These are phyloP conservation scores for Elsinoe arachidis DNA, from an alignment of 2,329 filamentous ascomycete species.

Conservation along the genomic window DNA sequence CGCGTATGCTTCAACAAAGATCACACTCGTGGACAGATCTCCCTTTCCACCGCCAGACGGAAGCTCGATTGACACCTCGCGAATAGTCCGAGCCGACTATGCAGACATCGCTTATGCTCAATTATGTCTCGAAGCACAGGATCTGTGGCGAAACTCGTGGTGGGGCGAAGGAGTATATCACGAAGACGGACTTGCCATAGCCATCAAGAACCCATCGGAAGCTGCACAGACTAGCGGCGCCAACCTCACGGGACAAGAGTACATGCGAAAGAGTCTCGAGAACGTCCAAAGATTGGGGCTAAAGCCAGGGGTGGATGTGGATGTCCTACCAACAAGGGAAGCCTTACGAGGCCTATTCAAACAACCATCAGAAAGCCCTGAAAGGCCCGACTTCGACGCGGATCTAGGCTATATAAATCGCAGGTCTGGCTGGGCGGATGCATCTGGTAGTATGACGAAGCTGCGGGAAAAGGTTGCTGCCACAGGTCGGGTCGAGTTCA, in stretches of 20 bases:
- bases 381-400: conserved; percentile 31
- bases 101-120: conserved; percentile 66
- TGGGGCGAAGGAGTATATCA: conserved; percentile 58
- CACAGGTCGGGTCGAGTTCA: conserved; percentile 45
- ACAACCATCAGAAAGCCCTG: neutral
- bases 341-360: conserved; percentile 32
- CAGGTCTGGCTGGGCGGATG: conserved; percentile 72
- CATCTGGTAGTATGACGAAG: conserved; percentile 60
- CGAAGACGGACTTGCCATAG: conserved; percentile 60
- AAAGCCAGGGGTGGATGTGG: conserved; percentile 27
- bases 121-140: conserved; percentile 63
- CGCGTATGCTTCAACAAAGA: conserved; percentile 39
- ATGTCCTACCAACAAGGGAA: conserved; percentile 30
- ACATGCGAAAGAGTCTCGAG: conserved; percentile 51
- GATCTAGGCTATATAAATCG: conserved; percentile 65
- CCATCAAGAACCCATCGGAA: conserved; percentile 39
- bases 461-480: conserved; percentile 47
- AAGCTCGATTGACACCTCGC: conserved; percentile 46
- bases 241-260: conserved; percentile 35
- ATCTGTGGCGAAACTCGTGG: conserved; percentile 57
- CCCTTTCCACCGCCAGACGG: conserved; percentile 50
- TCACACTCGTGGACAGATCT: conserved; percentile 51
- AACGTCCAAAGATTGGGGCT: conserved; percentile 51
- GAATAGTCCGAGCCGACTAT: conserved; percentile 68
- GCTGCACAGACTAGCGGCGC: conserved; percentile 32